Evolutionary conservation across 139 green algal species (phyloP).

Genomic region (Pseudopediastrum boryanum): DNA sequence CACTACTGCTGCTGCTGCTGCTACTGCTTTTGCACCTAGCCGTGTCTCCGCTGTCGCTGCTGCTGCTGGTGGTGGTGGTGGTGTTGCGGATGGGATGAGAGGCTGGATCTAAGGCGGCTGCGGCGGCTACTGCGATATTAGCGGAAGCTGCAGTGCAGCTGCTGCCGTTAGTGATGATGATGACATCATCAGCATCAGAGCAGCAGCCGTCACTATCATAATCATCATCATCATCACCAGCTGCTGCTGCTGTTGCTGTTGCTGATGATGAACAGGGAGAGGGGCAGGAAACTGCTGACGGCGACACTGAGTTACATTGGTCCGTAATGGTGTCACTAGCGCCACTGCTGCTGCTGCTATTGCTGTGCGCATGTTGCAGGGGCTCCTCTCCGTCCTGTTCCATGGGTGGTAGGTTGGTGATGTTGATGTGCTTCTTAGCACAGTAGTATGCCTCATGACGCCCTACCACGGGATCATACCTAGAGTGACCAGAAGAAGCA

Average conservation of each 20-base stretch:
- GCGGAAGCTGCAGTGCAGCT: background rate
- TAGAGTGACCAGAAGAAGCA: background rate
- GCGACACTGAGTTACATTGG: too few relatives aligned
- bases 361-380: too few relatives aligned
- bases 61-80: conserved; percentile 10
- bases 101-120: background rate
- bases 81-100: background rate
- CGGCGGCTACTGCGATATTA: background rate
- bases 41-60: conserved; percentile 1
- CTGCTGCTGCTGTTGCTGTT: background rate
- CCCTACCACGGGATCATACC: background rate
- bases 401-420: too few relatives aligned
- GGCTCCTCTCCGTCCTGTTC: background rate
- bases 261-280: too few relatives aligned
- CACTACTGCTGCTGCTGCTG: conserved; percentile 1
- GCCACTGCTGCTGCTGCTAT: conserved; percentile 4
- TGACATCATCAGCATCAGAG: background rate
- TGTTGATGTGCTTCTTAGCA: conserved; percentile 1
- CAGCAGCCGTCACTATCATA: background rate
- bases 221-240: too few relatives aligned
- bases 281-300: too few relatives aligned
- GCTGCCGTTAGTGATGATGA: background rate
- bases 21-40: background rate
- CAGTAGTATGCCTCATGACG: background rate
- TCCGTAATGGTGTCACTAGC: too few relatives aligned